These are phyloP conservation scores for Cercophora scortea DNA, from an alignment of 495 filamentous ascomycete genomes.

Conservation along the genomic window DNA sequence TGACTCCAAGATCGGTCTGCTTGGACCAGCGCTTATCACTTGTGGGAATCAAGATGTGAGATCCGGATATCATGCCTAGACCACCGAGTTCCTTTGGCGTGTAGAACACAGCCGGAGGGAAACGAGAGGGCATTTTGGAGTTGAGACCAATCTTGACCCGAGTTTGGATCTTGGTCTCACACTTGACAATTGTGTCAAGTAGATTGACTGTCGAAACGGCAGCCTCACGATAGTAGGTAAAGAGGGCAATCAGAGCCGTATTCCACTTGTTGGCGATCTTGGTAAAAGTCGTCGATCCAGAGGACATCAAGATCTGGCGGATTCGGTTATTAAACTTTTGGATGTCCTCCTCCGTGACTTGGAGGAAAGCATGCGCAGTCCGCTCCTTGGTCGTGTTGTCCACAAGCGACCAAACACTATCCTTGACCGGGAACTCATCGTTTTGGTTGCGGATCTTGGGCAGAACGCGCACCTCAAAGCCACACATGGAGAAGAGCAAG, in stretches of 20 bases:
- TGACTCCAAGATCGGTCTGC: conserved; percentile 95
- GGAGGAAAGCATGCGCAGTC: conserved; percentile 95
- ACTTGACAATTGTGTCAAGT: conserved; percentile 97
- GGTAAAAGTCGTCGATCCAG: conserved; percentile 96
- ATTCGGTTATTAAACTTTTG: conserved; percentile 99
- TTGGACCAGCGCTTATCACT: conserved; percentile 98
- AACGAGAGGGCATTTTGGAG: conserved; percentile 99
- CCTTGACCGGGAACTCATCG: conserved; percentile 94
- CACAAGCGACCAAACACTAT: conserved; percentile 95
- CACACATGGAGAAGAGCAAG: conserved; percentile 93
- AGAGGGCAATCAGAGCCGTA: conserved; percentile 93
- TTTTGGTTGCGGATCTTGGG: conserved; percentile 93
- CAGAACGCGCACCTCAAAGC: conserved; percentile 94
- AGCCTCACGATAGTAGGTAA: conserved; percentile 98
- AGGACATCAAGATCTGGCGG: conserved; percentile 98
- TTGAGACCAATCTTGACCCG: conserved; percentile 98
- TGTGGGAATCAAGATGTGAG: conserved; percentile 95
- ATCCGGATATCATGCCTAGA: conserved; percentile 97
- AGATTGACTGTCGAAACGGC: conserved; percentile 95
- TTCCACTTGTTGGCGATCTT: conserved; percentile 99
- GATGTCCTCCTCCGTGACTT: conserved; percentile 97
- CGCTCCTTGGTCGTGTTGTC: conserved; percentile 95
- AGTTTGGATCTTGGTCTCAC: conserved; percentile 99
- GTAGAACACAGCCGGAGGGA: conserved; percentile 98
- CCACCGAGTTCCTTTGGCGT: conserved; percentile 98